phyloP scores from a whole-genome alignment of 495 filamentous ascomycete genomes.

The Hypoxylon perforatum region DNA sequence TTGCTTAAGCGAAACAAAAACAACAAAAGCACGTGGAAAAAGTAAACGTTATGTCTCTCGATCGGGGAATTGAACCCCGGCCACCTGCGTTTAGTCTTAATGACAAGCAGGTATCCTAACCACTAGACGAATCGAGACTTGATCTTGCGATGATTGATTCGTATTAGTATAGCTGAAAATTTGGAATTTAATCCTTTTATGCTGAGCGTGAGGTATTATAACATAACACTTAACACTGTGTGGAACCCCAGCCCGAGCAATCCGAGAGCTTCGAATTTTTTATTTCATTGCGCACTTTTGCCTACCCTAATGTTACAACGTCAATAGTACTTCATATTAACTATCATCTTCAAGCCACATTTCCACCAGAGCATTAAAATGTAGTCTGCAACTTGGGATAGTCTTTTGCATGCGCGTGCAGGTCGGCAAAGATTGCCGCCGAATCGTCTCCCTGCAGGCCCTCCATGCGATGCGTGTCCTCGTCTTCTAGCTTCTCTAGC shows the following conservation, averaged over 20 bases:
- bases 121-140: conserved; percentile 39
- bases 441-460: conserved; percentile 50
- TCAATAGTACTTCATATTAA: too few species aligned
- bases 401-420: conserved; percentile 51
- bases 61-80: conserved; percentile 57
- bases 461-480: conserved; percentile 55
- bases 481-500: conserved; percentile 57
- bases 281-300: neutral
- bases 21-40: neutral
- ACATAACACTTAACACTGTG: too few species aligned
- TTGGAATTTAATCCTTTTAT: neutral
- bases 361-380: conserved; percentile 34
- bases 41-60: conserved; percentile 32
- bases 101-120: conserved; percentile 41
- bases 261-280: neutral
- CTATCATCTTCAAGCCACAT: too few species aligned
- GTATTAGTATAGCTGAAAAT: neutral
- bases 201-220: too few species aligned
- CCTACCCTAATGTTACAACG: too few species aligned
- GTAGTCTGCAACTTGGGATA: conserved; percentile 56
- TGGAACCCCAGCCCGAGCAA: too few species aligned
- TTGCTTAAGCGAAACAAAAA: neutral
- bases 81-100: conserved; percentile 43
- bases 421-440: conserved; percentile 53
- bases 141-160: neutral